Base-by-base conservation (phyloP, 768 basidiomycete genomes). In the Tulasnella sp. region DNA sequence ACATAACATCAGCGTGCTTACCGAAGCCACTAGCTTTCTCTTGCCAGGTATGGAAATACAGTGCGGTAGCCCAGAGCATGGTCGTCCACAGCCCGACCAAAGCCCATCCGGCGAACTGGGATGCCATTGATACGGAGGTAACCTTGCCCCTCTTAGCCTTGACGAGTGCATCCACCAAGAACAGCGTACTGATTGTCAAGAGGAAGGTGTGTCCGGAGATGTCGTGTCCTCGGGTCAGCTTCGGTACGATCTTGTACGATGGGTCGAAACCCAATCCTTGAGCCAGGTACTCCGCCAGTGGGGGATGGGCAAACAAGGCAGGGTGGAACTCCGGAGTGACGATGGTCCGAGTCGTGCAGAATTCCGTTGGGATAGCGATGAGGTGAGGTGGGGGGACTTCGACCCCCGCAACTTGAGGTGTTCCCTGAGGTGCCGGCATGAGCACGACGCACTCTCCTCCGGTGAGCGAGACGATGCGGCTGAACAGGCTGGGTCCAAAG, bases 171-270 rank as follows among this genome's bases (percentile, higher is more conserved):
- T 93, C 88, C 9, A 86, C 84, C 47, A 98, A 84, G 79, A 97
- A 91, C 32, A 96, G 82, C 16, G 85, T 81, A 16, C 89, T 83
- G 82, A 96, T 86, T 2, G 90, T 90, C 75, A 98, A 84, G 74
- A 98, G 84, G 82, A 97, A 98, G 36, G 94, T 83, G 78, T 98
- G 96, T 7, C 96, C 96, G 0, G 94, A 95, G 16, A 98, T 87
- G 77, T 98, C 96, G 78, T 97, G 94, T 0, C 96, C 96, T 47
- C 83, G 85, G 69, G 87, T 84, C 75, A 96, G 81, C 35, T 90
- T 82, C 9, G 94, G 92, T 14, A 76, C 62, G 6, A 77, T 59
- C 44, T 44, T 41, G 71, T 70, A 76, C 59, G 42, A 71, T 4
- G 36, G 37, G 32, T 68, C 34, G 44, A 47, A 59, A 8, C 68